Percentiles rank a stretch among this genome's conserved stretches.
phyloP scores from a whole-genome alignment of 2,329 filamentous ascomycete species.

The Orbilia oligospora region DNA sequence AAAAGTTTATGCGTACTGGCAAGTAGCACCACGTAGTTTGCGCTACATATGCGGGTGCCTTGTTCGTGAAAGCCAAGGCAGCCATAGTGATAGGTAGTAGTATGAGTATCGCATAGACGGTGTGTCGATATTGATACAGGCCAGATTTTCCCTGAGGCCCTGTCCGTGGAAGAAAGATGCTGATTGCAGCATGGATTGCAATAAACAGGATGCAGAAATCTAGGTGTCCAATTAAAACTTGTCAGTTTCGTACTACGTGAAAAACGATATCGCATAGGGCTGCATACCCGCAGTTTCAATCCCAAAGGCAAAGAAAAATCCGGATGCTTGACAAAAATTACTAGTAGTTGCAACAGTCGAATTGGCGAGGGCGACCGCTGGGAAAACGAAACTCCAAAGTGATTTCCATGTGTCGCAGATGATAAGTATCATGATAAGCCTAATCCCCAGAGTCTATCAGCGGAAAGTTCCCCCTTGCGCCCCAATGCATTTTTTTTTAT shows the following conservation, averaged over 20 bases:
- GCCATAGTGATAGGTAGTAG: constrained; percentile 75
- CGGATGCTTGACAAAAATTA: constrained; percentile 77
- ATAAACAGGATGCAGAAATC: constrained; percentile 81
- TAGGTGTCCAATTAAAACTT: constrained; percentile 53
- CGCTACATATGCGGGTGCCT: constrained; percentile 72
- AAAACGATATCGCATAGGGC: background rate
- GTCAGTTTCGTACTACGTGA: constrained; percentile 25
- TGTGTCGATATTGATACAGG: constrained; percentile 77
- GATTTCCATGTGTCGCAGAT: constrained; percentile 80
- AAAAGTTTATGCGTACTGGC: constrained; percentile 67
- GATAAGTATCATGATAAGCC: constrained; percentile 81
- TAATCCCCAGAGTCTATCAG: constrained; percentile 66
- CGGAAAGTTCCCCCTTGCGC: constrained; percentile 19
- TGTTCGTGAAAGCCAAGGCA: constrained; percentile 75
- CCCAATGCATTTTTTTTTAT: background rate
- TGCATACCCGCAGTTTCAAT: constrained; percentile 75
- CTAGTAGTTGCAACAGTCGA: constrained; percentile 71
- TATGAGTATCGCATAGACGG: constrained; percentile 74
- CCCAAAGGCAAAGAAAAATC: constrained; percentile 77
- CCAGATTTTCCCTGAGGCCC: constrained; percentile 72
- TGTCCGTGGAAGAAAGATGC: constrained; percentile 75
- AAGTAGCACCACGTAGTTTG: constrained; percentile 80
- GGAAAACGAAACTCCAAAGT: constrained; percentile 77
- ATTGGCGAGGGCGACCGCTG: constrained; percentile 72
- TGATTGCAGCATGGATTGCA: constrained; percentile 79